These are phyloP conservation scores for Trypanosoma brucei DNA, from an alignment of 208 protist species.

Conservation along the genomic window DNA sequence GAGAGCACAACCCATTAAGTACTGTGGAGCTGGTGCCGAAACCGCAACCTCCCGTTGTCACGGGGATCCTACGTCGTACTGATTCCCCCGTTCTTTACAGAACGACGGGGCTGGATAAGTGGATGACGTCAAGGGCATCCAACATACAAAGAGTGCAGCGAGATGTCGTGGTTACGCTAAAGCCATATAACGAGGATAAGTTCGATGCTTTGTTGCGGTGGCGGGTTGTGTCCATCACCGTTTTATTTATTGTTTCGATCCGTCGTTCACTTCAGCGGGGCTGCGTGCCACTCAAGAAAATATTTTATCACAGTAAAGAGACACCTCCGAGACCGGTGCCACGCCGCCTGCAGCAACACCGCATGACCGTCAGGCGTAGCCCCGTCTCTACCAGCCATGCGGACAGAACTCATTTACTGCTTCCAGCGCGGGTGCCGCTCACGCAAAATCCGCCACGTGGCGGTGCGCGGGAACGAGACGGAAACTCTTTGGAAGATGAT, in stretches of 20 bases:
- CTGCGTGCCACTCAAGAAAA: background rate
- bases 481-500: too few relatives aligned
- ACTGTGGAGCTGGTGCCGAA: background rate
- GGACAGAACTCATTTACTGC: too few relatives aligned
- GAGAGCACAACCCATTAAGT: background rate
- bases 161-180: background rate
- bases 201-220: background rate
- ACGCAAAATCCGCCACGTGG: too few relatives aligned
- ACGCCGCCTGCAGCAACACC: too few relatives aligned
- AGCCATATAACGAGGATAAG: background rate
- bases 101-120: slow-evolving; percentile 10
- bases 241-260: background rate
- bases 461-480: too few relatives aligned
- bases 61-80: slow-evolving; percentile 9
- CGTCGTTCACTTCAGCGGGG: slow-evolving; percentile 8
- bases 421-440: too few relatives aligned
- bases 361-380: too few relatives aligned
- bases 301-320: background rate
- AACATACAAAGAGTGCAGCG: background rate
- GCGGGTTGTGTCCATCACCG: background rate
- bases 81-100: slow-evolving; percentile 7
- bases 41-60: background rate
- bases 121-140: background rate
- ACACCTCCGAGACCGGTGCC: too few relatives aligned
- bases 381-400: too few relatives aligned